phyloP scores from a whole-genome alignment of 2,329 filamentous ascomycete genomes.

The Stachybotrys elegans region DNA sequence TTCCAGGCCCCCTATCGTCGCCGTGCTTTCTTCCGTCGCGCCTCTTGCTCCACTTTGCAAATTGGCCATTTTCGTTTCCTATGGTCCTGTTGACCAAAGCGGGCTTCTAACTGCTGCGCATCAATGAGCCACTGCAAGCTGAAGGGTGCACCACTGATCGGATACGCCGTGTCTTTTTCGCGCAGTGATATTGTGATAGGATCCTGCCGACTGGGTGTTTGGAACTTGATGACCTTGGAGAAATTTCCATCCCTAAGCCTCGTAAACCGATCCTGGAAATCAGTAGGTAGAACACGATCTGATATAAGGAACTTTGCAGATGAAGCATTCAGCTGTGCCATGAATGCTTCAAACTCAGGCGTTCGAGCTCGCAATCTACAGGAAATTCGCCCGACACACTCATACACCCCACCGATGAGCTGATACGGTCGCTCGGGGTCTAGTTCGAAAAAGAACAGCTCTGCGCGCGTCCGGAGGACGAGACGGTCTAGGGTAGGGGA shows the following conservation, averaged over 20 bases:
- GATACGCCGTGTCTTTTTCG: background rate
- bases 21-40: no score
- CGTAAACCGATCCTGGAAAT: background rate
- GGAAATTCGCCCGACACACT: background rate
- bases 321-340: background rate
- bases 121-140: no score
- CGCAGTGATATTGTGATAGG: background rate
- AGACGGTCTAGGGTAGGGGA: background rate
- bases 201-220: background rate
- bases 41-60: no score
- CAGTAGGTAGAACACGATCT: background rate
- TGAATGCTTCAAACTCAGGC: background rate
- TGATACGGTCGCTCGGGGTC: background rate
- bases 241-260: background rate
- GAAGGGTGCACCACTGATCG: background rate
- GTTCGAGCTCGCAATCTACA: background rate
- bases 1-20: no score
- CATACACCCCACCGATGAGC: background rate
- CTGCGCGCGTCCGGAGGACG: background rate
- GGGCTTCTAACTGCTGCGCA: no score
- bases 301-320: background rate
- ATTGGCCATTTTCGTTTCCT: no score
- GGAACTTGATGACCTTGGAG: background rate
- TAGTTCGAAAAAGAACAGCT: background rate
- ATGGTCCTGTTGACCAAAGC: no score